phyloP scores from a whole-genome alignment of 495 filamentous ascomycete genomes.

The Lasiosphaeris hirsuta region DNA sequence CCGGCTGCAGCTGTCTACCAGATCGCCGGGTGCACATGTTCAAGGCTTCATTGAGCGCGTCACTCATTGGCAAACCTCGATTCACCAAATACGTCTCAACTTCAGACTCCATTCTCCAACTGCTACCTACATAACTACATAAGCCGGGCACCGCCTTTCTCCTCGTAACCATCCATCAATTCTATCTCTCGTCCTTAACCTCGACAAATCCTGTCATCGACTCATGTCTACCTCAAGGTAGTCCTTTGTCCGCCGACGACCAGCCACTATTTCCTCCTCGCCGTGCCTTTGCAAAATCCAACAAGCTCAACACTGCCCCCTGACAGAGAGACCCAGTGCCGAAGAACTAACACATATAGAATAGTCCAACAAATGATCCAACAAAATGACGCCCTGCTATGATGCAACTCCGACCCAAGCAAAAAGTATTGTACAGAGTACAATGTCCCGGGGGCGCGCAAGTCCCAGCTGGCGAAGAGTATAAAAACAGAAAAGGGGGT shows the following conservation, averaged over 20 bases:
- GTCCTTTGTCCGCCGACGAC: no score
- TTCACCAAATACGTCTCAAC: background rate
- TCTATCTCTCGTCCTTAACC: background rate
- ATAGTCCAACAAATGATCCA: no score
- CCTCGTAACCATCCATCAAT: background rate
- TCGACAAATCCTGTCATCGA: background rate
- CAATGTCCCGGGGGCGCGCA: background rate
- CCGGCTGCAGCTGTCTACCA: slow-evolving; percentile 20
- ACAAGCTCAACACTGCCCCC: no score
- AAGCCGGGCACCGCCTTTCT: background rate
- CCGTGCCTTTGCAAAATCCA: no score
- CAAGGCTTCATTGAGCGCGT: background rate
- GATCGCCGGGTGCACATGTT: slow-evolving; percentile 1
- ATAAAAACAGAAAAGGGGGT: slow-evolving; percentile 1
- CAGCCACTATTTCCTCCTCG: no score
- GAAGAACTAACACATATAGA: no score
- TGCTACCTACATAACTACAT: background rate
- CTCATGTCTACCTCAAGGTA: no score
- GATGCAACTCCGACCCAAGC: slow-evolving; percentile 3
- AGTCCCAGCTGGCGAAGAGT: background rate
- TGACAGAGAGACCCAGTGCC: no score
- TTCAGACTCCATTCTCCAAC: background rate
- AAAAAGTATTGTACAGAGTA: background rate
- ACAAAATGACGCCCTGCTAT: background rate
- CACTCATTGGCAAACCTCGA: background rate